Percentiles rank a stretch among this genome's conserved stretches.
phyloP scores from a whole-genome alignment of 2,329 filamentous ascomycete genomes.

The Trichoderma gracile region DNA sequence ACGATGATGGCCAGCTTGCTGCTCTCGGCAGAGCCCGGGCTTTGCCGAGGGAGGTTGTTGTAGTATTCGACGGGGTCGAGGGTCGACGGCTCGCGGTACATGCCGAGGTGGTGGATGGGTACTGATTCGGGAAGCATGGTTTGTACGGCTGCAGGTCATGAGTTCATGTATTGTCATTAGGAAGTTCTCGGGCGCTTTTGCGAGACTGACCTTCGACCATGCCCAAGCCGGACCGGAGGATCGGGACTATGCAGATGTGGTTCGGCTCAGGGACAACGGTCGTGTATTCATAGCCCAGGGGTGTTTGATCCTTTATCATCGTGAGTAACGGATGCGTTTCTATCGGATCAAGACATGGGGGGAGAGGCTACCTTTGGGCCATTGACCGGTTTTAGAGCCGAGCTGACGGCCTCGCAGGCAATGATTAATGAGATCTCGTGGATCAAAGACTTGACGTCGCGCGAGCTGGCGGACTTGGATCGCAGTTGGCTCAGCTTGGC shows the following conservation, averaged over 20 bases:
- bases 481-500: slow-evolving; percentile 90
- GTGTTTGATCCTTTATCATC: slow-evolving; percentile 66
- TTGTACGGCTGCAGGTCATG: slow-evolving; percentile 63
- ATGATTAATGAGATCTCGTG: slow-evolving; percentile 85
- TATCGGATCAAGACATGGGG: background rate
- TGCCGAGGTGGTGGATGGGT: slow-evolving; percentile 87
- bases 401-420: slow-evolving; percentile 75
- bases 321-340: slow-evolving; percentile 2
- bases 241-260: slow-evolving; percentile 80
- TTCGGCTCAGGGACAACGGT: slow-evolving; percentile 63
- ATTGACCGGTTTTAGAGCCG: slow-evolving; percentile 57
- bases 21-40: slow-evolving; percentile 38
- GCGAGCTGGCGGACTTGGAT: slow-evolving; percentile 66
- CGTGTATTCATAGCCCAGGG: slow-evolving; percentile 74
- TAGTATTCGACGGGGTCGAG: slow-evolving; percentile 95
- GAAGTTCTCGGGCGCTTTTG: slow-evolving; percentile 21
- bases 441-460: slow-evolving; percentile 78
- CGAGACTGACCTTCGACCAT: slow-evolving; percentile 74
- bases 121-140: slow-evolving; percentile 77
- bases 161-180: too few relatives aligned
- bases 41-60: slow-evolving; percentile 87
- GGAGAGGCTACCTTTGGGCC: slow-evolving; percentile 60
- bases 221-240: slow-evolving; percentile 85
- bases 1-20: slow-evolving; percentile 74
- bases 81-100: slow-evolving; percentile 87